Conservation (phyloP, 1,284 basidiomycete species). For the Microbotryum intermedium region DNA sequence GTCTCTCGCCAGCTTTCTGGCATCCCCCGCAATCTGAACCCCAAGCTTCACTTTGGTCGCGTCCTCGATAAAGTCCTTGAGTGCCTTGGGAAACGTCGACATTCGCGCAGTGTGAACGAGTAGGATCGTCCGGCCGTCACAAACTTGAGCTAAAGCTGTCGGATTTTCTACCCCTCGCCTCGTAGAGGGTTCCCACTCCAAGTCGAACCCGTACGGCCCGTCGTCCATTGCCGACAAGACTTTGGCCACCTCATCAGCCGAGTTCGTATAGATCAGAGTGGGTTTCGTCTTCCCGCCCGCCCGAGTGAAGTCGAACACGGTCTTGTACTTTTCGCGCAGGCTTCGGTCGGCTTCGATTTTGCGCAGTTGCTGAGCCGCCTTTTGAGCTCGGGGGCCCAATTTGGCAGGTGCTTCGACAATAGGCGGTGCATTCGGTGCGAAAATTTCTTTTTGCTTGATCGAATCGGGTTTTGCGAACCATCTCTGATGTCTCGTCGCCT, state of each 20-base stretch:
- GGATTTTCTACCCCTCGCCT: constrained; percentile 28
- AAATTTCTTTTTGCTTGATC: neutral
- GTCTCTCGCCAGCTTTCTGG: constrained; percentile 39
- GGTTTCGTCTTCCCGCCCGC: neutral
- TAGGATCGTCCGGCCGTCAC: constrained; percentile 38
- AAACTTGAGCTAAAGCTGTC: constrained; percentile 41
- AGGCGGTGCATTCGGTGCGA: neutral
- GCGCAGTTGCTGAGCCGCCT: neutral
- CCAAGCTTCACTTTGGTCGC: constrained; percentile 37
- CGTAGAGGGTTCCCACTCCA: constrained; percentile 23
- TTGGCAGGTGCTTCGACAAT: neutral
- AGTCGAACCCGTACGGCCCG: constrained; percentile 21
- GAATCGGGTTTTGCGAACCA: neutral
- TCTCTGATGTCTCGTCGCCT: neutral
- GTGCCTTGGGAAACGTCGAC: constrained; percentile 33
- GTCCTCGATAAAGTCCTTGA: constrained; percentile 36
- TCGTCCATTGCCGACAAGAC: too few species aligned
- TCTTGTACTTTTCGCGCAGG: constrained; percentile 1
- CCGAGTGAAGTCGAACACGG: constrained; percentile 7
- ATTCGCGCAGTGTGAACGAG: constrained; percentile 38
- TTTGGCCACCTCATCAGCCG: too few species aligned
- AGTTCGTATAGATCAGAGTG: constrained; percentile 7
- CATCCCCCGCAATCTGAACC: constrained; percentile 39
- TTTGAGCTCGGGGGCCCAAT: neutral
- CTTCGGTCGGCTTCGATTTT: neutral